Base-by-base conservation (phyloP, 2,329 filamentous ascomycete species). In the Aureobasidium sp. region DNA sequence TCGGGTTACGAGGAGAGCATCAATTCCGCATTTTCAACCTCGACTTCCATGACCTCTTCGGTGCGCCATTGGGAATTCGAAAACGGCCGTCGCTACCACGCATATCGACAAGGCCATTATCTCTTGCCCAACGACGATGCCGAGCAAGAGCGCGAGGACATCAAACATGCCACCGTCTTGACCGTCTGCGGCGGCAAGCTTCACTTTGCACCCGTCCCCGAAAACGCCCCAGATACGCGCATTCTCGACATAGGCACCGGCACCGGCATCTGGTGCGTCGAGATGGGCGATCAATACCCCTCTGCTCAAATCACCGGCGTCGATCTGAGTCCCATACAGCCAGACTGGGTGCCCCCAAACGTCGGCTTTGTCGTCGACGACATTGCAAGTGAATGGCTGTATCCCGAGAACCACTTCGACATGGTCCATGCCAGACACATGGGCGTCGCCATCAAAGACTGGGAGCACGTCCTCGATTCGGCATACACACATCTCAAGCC, bases 241-340 rank as follows among this genome's bases (percentile, higher is more conserved):
- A 69, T 76, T 9, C 70, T 82, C 1, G 80, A 82, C 67, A 67
- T 79, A 22, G 79, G 79, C n/a, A 80, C 78, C 1, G 79, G 79
- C 0, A 82, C 79, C 1, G 79, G 79, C 22, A 71, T 75, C 53
- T 73, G 71, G 71, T 70, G 70, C 27, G 68, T 68, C 27, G 69
- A 68, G 31, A 75, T 78, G 14, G 70, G 67, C 31, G 68, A 71
- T 64, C 67, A 65, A n/a, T 70, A 70, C 61, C 68, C 68, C 25
- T 57, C 65, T 29, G 66, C 67, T 20, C 67, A 71, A 27, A 74
- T 82, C 45, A 75, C 74, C 4, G 80, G 79, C 44, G 77, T 74
- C 27, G 79, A 81, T 65, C 75, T 81, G 48, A 78, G 76, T 1
- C 78, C 79, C 37, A 80, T 80, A 52, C 79, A 81, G 64, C 79